Percentiles rank a stretch among this genome's conserved stretches.
Conservation (phyloP, 2,329 filamentous ascomycete genomes). For the Nemania sp. region DNA sequence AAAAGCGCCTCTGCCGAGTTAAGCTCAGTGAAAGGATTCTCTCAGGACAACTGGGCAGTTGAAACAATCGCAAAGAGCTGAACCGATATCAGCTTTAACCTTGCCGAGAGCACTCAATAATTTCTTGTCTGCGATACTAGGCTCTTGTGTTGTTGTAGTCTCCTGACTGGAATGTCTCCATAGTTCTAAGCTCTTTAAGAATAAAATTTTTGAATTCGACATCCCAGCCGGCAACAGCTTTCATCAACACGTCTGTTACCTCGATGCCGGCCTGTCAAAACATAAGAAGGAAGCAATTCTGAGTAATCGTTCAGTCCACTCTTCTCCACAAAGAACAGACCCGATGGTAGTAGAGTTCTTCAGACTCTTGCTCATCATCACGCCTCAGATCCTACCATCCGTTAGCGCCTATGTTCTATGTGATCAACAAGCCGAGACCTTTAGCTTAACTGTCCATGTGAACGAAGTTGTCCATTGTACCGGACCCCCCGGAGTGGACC, state of each 20-base stretch:
- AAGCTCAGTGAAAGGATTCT: conserved; percentile 18
- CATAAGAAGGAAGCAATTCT: conserved; percentile 26
- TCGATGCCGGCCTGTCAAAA: conserved; percentile 23
- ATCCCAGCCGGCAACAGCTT: conserved; percentile 20
- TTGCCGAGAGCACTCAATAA: conserved; percentile 19
- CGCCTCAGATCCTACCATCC: conserved; percentile 20
- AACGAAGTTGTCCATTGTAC: conserved; percentile 22
- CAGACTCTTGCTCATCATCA: conserved; percentile 26
- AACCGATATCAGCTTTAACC: conserved; percentile 16
- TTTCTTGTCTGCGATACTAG: conserved; percentile 8
- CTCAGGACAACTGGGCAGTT: conserved; percentile 22
- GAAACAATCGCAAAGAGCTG: conserved; percentile 24
- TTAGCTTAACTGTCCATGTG: conserved; percentile 24
- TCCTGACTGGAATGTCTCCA: conserved; percentile 5
- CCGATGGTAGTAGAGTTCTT: conserved; percentile 24
- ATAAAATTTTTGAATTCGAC: conserved; percentile 23
- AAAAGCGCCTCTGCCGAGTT: conserved; percentile 20
- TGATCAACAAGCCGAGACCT: background rate
- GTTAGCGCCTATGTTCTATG: background rate
- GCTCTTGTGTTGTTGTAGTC: conserved; percentile 11
- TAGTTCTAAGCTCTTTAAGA: conserved; percentile 14
- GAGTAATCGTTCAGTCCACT: conserved; percentile 18
- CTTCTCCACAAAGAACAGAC: conserved; percentile 11
- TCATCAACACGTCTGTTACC: conserved; percentile 22
- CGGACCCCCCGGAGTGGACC: conserved; percentile 6